Evolutionary conservation across 768 basidiomycete species (phyloP).

Genomic region (Suillus tomentosus): DNA sequence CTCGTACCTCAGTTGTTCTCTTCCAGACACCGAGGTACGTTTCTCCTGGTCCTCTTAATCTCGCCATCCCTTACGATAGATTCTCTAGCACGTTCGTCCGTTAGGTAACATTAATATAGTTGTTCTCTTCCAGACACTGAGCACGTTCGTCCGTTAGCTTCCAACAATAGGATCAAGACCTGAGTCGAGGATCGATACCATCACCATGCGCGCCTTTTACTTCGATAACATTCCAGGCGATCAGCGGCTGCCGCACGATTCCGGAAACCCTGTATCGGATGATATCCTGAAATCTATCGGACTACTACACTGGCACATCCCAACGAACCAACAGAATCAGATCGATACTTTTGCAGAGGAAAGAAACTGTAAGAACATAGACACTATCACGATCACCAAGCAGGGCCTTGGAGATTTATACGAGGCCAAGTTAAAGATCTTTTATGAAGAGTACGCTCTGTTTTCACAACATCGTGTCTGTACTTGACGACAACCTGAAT

Average conservation of each 20-base stretch:
- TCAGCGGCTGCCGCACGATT: constrained; percentile 81
- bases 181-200: too few relatives aligned
- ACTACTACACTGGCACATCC: constrained; percentile 68
- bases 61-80: too few relatives aligned
- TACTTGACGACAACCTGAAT: neutral
- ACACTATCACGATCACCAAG: constrained; percentile 75
- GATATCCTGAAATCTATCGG: constrained; percentile 57
- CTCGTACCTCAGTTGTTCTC: too few relatives aligned
- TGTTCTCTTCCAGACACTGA: too few relatives aligned
- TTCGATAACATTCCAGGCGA: constrained; percentile 77
- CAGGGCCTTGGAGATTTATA: constrained; percentile 81
- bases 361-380: constrained; percentile 81
- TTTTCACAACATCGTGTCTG: too few relatives aligned
- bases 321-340: constrained; percentile 50
- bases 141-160: too few relatives aligned
- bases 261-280: constrained; percentile 52
- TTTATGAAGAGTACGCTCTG: constrained; percentile 76
- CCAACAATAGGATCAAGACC: too few relatives aligned
- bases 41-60: too few relatives aligned
- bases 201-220: constrained; percentile 71
- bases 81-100: too few relatives aligned
- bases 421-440: constrained; percentile 78
- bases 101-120: too few relatives aligned
- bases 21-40: too few relatives aligned
- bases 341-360: constrained; percentile 66